Evolutionary conservation across 192 early-diverging fungal genomes (phyloP).

Genomic region (Entrophospora sp.): DNA sequence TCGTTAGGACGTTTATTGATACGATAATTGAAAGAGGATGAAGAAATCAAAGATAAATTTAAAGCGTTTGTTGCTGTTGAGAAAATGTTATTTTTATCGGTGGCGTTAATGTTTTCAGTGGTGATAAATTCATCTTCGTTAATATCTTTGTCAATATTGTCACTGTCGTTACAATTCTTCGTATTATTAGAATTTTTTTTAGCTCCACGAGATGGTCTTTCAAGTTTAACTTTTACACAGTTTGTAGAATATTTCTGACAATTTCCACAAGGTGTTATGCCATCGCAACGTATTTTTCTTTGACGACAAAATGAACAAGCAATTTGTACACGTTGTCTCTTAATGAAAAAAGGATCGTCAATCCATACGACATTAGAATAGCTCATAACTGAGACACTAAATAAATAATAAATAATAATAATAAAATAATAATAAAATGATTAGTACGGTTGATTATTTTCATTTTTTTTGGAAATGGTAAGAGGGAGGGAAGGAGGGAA

Average conservation of each 20-base stretch:
- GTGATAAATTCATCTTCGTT: too few species aligned
- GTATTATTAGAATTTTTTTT: not conserved
- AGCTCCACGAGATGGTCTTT: not conserved
- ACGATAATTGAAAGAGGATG: too few species aligned
- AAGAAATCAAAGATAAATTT: not conserved
- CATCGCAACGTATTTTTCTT: slow-evolving; percentile 1
- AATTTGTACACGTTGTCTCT: slow-evolving; percentile 1
- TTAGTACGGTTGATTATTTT: too few species aligned
- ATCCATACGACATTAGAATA: slow-evolving; percentile 11
- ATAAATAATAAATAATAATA: too few species aligned
- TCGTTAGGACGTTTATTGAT: slow-evolving; percentile 4
- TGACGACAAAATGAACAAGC: slow-evolving; percentile 12
- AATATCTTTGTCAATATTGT: not conserved
- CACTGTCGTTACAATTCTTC: not conserved
- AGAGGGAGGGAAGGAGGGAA: too few species aligned
- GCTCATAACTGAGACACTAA: too few species aligned
- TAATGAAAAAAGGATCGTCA: slow-evolving; percentile 12
- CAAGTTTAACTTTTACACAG: not conserved
- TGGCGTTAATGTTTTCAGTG: not conserved
- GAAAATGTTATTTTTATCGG: not conserved
- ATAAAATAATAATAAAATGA: too few species aligned
- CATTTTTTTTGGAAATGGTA: too few species aligned
- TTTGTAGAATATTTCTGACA: not conserved
- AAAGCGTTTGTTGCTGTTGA: not conserved
- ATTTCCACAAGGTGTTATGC: slow-evolving; percentile 3